These are phyloP conservation scores for Inonotus obliquus DNA, from an alignment of 1,284 basidiomycete species.

Conservation along the genomic window DNA sequence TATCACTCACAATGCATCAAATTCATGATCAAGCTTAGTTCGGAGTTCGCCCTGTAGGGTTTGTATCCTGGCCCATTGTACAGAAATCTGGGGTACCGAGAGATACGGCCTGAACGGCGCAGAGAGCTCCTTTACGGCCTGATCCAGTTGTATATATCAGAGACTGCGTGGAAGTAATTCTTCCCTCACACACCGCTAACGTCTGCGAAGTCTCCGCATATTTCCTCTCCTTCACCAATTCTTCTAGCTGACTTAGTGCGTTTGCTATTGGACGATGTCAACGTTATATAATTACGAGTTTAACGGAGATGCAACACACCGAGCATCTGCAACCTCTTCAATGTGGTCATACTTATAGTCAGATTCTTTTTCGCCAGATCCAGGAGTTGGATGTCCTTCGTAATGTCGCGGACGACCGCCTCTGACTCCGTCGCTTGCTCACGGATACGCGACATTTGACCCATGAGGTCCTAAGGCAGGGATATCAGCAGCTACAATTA, in stretches of 20 bases:
- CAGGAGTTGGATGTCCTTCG: conserved; percentile 92
- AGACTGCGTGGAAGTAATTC: conserved; percentile 9
- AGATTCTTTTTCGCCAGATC: conserved; percentile 95
- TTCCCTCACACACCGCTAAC: conserved; percentile 51
- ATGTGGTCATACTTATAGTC: conserved; percentile 81
- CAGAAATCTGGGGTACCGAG: conserved; percentile 70
- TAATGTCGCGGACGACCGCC: conserved; percentile 92
- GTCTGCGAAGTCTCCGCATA: conserved; percentile 85
- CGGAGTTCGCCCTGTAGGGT: conserved; percentile 75
- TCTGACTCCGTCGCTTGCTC: conserved; percentile 96
- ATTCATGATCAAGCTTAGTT: conserved; percentile 78
- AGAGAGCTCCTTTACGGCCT: conserved; percentile 88
- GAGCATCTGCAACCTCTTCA: conserved; percentile 92
- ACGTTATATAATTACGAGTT: neutral
- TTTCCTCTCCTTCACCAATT: conserved; percentile 68
- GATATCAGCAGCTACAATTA: neutral
- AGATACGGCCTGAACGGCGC: conserved; percentile 72
- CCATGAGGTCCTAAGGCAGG: conserved; percentile 71
- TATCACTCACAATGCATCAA: conserved; percentile 78
- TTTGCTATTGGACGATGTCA: conserved; percentile 53
- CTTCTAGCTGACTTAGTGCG: conserved; percentile 76
- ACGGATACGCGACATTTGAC: conserved; percentile 90
- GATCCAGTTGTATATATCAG: conserved; percentile 3
- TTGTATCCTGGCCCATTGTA: conserved; percentile 75
- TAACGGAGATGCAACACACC: conserved; percentile 42